A percentile compares a stretch with the other conserved stretches of the same genome.
phyloP scores from a whole-genome alignment of 768 basidiomycete genomes.

The Cystofilobasidium bisporidii region DNA sequence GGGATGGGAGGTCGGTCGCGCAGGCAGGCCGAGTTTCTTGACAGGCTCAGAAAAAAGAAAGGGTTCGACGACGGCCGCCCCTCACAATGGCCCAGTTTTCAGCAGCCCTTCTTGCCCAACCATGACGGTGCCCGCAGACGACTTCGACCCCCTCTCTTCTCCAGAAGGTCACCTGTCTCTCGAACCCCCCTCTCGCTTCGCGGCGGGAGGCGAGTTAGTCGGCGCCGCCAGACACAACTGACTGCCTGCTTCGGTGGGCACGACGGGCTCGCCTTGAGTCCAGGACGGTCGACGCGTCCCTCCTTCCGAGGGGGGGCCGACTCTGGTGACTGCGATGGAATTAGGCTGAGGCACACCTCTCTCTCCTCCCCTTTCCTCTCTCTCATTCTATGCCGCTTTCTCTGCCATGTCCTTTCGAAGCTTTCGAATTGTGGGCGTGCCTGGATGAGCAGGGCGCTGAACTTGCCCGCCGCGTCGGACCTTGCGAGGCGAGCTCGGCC shows the following conservation, averaged over 20 bases:
- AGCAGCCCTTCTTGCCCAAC: not conserved
- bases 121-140: not conserved
- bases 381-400: not conserved
- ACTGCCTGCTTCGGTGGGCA: not conserved
- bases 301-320: too few species aligned
- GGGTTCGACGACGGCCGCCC: too few species aligned
- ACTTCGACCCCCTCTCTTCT: not conserved
- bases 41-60: too few species aligned
- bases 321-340: not conserved
- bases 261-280: not conserved
- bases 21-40: too few species aligned
- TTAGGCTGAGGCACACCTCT: not conserved
- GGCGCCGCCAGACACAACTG: not conserved
- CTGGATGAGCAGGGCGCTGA: too few species aligned
- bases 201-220: not conserved
- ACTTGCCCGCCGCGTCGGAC: too few species aligned
- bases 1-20: too few species aligned
- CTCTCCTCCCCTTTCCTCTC: not conserved
- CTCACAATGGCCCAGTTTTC: too few species aligned
- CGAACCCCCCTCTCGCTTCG: not conserved
- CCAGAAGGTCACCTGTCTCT: slow-evolving; percentile 5
- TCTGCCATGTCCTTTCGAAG: not conserved
- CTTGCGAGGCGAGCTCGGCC: too few species aligned
- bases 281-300: not conserved
- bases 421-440: too few species aligned